These are phyloP conservation scores for Pichia sp. DNA, from an alignment of 1,139 yeast genomes.

Conservation along the genomic window DNA sequence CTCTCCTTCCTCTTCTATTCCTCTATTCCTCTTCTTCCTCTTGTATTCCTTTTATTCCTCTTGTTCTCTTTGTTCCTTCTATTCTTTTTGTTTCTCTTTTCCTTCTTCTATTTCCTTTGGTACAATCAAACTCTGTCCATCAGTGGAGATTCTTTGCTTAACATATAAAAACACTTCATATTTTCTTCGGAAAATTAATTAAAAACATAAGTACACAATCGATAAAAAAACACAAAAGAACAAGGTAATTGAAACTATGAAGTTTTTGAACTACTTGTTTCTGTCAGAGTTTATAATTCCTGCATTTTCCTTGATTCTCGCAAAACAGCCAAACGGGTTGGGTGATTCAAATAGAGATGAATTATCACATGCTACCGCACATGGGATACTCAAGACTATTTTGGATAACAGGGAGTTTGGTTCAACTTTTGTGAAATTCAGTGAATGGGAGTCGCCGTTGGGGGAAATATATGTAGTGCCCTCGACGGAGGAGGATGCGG, in stretches of 20 bases:
- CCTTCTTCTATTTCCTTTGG: too few species aligned
- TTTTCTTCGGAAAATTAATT: background rate
- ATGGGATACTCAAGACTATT: constrained; percentile 15
- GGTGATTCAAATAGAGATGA: background rate
- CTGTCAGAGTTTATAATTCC: background rate
- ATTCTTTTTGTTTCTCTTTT: background rate
- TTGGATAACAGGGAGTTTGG: constrained; percentile 16
- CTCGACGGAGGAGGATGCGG: constrained; percentile 1
- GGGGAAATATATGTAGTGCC: constrained; percentile 27
- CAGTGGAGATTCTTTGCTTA: background rate
- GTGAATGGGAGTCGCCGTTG: constrained; percentile 27
- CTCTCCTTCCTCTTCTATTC: background rate
- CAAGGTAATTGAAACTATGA: background rate
- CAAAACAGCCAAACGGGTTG: background rate
- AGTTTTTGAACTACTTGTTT: background rate
- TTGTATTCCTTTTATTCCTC: background rate
- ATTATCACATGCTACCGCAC: constrained; percentile 1
- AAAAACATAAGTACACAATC: background rate
- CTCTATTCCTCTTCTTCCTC: background rate
- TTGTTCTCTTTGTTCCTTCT: background rate
- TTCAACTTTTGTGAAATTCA: constrained; percentile 17
- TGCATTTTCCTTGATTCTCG: background rate
- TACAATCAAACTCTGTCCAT: background rate
- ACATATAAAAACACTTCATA: background rate
- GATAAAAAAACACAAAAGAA: background rate